Evolutionary conservation across 805 yeast genomes (phyloP).

Genomic region (Tetrapisispora pingtungensis): DNA sequence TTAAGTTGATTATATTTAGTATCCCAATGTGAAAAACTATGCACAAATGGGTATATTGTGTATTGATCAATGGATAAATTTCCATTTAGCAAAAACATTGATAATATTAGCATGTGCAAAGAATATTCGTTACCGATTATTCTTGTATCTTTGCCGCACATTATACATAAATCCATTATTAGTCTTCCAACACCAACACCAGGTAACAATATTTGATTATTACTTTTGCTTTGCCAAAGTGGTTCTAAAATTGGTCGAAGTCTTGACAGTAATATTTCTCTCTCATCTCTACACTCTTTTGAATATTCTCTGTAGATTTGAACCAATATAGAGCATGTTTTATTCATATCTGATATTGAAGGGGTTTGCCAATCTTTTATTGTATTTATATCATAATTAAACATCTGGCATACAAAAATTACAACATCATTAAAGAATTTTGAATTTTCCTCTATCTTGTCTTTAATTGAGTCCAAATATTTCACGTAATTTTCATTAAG

Average conservation of each 20-base stretch:
- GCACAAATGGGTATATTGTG: conserved; percentile 41
- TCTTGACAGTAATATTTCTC: conserved; percentile 25
- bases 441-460: conserved; percentile 18
- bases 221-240: conserved; percentile 28
- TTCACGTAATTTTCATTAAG: conserved; percentile 37
- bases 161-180: conserved; percentile 40
- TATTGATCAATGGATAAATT: conserved; percentile 31
- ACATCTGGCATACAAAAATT: not conserved
- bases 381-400: not conserved
- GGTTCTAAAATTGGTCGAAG: conserved; percentile 9
- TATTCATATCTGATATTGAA: conserved; percentile 29
- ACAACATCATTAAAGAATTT: conserved; percentile 4
- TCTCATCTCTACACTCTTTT: conserved; percentile 35
- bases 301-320: conserved; percentile 52
- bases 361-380: not conserved
- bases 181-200: conserved; percentile 52
- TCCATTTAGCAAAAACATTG: conserved; percentile 41
- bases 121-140: conserved; percentile 51
- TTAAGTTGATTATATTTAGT: conserved; percentile 36
- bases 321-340: conserved; percentile 43
- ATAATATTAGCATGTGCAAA: conserved; percentile 48
- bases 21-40: conserved; percentile 36
- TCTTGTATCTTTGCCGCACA: conserved; percentile 36
- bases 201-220: conserved; percentile 40
- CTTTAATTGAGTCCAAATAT: conserved; percentile 30